These are phyloP conservation scores for Xylaria acuta DNA, from an alignment of 495 filamentous ascomycete species.

Conservation along the genomic window DNA sequence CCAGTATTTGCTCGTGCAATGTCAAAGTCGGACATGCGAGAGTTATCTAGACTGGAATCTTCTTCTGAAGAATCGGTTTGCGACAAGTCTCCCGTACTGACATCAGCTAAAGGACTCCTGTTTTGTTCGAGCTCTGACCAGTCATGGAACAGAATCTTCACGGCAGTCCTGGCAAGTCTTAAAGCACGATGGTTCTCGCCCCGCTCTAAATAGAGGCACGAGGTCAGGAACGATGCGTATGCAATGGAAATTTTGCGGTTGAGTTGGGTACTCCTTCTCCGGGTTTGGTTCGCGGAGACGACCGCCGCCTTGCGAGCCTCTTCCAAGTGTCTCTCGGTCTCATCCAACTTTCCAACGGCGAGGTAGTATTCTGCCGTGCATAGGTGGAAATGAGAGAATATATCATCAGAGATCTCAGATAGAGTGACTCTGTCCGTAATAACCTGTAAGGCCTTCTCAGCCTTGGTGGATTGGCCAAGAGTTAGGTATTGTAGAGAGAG, in stretches of 20 bases:
- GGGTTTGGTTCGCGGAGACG: conserved; percentile 25
- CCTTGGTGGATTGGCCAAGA: conserved; percentile 78
- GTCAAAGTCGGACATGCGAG: conserved; percentile 35
- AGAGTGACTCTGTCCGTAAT: conserved; percentile 52
- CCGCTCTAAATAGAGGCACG: conserved; percentile 66
- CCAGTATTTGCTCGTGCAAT: conserved; percentile 48
- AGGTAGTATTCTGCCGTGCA: conserved; percentile 77
- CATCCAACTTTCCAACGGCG: conserved; percentile 67
- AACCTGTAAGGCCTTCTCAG: conserved; percentile 66
- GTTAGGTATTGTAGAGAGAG: conserved; percentile 76
- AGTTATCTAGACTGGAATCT: conserved; percentile 33
- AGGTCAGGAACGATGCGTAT: conserved; percentile 63
- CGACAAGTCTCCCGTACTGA: conserved; percentile 41
- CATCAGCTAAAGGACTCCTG: conserved; percentile 40
- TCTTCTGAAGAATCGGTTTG: conserved; percentile 44
- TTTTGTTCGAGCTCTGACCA: conserved; percentile 69
- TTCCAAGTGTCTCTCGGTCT: conserved; percentile 53
- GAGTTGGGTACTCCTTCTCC: conserved; percentile 31
- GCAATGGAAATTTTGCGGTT: conserved; percentile 54
- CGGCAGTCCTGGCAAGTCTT: conserved; percentile 67
- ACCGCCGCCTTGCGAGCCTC: conserved; percentile 44
- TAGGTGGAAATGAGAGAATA: conserved; percentile 65
- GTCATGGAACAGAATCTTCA: conserved; percentile 69
- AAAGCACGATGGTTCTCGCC: conserved; percentile 71
- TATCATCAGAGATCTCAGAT: conserved; percentile 36